Conservation (phyloP, 257 asterid species). For the Primulina tabacum region DNA sequence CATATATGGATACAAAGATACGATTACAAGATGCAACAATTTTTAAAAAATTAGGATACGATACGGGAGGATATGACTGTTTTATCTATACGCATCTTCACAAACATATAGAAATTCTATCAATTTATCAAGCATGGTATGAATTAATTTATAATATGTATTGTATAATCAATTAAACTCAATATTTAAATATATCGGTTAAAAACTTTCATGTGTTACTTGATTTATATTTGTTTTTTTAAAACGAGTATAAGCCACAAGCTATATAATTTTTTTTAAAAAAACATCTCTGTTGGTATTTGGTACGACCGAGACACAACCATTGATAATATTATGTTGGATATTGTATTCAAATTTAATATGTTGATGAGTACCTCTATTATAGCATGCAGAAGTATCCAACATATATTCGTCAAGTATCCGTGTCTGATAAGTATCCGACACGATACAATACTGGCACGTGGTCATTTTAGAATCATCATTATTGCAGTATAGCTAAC, state of each 20-base stretch:
- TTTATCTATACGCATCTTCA: background rate
- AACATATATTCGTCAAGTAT: no score
- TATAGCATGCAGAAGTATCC: background rate
- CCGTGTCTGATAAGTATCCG: background rate
- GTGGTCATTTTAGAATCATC: background rate
- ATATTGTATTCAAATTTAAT: no score
- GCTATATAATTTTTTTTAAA: no score
- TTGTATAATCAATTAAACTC: background rate
- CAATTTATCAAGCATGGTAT: background rate
- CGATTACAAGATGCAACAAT: background rate
- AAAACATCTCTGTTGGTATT: background rate
- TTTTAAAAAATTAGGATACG: background rate
- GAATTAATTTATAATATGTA: background rate
- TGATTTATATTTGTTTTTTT: background rate
- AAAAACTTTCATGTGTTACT: background rate
- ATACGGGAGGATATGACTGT: background rate
- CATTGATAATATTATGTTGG: background rate
- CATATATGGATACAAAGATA: background rate
- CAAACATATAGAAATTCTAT: background rate
- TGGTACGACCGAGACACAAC: background rate
- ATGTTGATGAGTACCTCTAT: background rate
- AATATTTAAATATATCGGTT: background rate
- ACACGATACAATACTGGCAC: background rate
- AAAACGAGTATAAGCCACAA: background rate
- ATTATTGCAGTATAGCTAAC: background rate